These are phyloP conservation scores for Posidonia australis DNA, from an alignment of 106 monocot genomes.

Conservation along the genomic window DNA sequence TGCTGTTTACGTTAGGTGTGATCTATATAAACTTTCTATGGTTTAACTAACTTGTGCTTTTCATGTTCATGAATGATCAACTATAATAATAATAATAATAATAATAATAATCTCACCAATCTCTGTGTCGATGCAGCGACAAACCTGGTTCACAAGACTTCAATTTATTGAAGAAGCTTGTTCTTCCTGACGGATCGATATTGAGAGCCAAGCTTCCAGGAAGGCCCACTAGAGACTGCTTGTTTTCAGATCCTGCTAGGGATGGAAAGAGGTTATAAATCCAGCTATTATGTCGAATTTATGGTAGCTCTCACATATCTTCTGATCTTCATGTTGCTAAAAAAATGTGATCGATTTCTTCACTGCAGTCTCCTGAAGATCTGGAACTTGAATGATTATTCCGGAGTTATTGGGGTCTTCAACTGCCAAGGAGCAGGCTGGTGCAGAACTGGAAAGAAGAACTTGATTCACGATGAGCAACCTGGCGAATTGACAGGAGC, in stretches of 20 bases:
- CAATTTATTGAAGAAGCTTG: constrained; percentile 54
- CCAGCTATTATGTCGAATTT: no score
- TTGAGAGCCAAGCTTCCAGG: constrained; percentile 65
- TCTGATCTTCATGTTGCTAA: no score
- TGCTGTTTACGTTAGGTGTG: constrained; percentile 76
- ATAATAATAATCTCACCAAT: no score
- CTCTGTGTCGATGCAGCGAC: constrained; percentile 27
- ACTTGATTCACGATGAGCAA: no score
- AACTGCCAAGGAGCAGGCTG: constrained; percentile 87
- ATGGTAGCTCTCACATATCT: no score
- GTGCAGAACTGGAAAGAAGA: no score
- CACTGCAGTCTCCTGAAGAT: constrained; percentile 75
- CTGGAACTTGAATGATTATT: constrained; percentile 66
- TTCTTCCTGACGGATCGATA: constrained; percentile 66
- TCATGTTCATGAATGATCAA: no score
- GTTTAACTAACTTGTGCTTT: no score
- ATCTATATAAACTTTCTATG: background rate
- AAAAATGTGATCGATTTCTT: background rate
- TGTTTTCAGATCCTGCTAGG: constrained; percentile 71
- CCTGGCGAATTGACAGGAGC: no score
- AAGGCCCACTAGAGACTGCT: constrained; percentile 59
- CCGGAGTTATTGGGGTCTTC: constrained; percentile 68
- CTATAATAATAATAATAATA: no score
- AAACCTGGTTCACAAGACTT: constrained; percentile 60
- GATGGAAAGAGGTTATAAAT: constrained; percentile 69